These are phyloP conservation scores for Phytophthora brassicae DNA, from an alignment of 352 stramenopile species.

Conservation along the genomic window DNA sequence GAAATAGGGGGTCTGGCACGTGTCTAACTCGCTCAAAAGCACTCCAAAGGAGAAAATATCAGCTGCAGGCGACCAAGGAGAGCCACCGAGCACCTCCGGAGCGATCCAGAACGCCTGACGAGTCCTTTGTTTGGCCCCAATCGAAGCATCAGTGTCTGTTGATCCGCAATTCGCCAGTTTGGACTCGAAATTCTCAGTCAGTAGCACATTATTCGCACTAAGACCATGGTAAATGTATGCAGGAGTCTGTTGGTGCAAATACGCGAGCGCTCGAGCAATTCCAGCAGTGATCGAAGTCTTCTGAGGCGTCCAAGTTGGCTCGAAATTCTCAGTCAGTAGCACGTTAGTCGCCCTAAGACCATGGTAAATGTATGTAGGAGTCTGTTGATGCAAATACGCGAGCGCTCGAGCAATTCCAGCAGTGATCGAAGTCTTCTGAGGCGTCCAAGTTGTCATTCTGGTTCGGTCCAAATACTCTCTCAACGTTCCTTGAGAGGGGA, in stretches of 20 bases:
- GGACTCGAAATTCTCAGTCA: slow-evolving; percentile 20
- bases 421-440: slow-evolving; percentile 27
- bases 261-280: slow-evolving; percentile 28
- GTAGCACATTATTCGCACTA: slow-evolving; percentile 25
- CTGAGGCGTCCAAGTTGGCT: too few relatives aligned
- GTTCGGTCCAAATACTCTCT: slow-evolving; percentile 10
- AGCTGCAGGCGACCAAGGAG: slow-evolving; percentile 43
- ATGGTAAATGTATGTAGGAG: slow-evolving; percentile 12
- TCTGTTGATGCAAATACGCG: slow-evolving; percentile 29
- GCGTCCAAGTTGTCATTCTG: slow-evolving; percentile 10
- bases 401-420: slow-evolving; percentile 27
- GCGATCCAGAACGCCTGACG: slow-evolving; percentile 29
- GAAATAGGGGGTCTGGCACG: slow-evolving; percentile 18
- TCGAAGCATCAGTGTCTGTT: slow-evolving; percentile 1
- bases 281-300: slow-evolving; percentile 27
- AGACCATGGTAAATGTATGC: slow-evolving; percentile 15
- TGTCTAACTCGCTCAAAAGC: slow-evolving; percentile 48
- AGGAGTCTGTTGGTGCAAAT: slow-evolving; percentile 26
- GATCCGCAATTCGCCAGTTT: slow-evolving; percentile 26
- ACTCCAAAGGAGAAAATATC: slow-evolving; percentile 67
- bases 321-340: slow-evolving; percentile 17
- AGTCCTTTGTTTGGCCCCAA: slow-evolving; percentile 11
- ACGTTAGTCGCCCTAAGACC: slow-evolving; percentile 26
- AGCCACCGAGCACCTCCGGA: slow-evolving; percentile 60
- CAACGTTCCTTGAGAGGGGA: slow-evolving; percentile 18